Percentiles rank a stretch among this genome's conserved stretches.
Conservation (phyloP, 176 grass and related monocot genomes). For the Oryza glumipatula region DNA sequence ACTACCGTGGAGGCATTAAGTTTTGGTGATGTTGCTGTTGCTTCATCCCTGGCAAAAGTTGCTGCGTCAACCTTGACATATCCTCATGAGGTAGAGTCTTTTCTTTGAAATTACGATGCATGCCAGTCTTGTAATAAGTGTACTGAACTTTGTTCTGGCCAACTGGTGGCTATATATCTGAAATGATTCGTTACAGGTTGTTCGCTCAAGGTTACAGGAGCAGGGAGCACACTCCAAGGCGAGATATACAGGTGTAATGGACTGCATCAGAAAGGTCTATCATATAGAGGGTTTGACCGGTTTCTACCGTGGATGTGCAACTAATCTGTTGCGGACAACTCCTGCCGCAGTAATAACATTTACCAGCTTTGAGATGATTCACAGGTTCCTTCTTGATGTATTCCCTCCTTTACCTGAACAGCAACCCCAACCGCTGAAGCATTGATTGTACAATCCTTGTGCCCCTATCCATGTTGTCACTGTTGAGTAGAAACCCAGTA, state of each 20-base stretch:
- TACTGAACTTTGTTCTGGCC: not conserved
- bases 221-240: constrained; percentile 66
- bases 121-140: constrained; percentile 8
- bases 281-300: constrained; percentile 71
- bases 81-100: constrained; percentile 75
- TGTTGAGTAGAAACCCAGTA: constrained; percentile 32
- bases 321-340: constrained; percentile 89
- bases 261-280: constrained; percentile 84
- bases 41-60: constrained; percentile 92
- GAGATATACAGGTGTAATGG: constrained; percentile 75
- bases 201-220: constrained; percentile 91
- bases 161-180: not conserved
- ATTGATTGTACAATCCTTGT: constrained; percentile 44
- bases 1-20: constrained; percentile 82
- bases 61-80: constrained; percentile 91
- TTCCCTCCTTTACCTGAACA: constrained; percentile 59
- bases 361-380: constrained; percentile 99
- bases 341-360: constrained; percentile 98
- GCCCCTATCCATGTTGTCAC: constrained; percentile 36
- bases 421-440: constrained; percentile 63
- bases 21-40: constrained; percentile 94
- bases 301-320: constrained; percentile 92
- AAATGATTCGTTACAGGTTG: constrained; percentile 62
- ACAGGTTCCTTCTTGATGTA: constrained; percentile 67
- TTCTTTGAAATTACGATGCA: constrained; percentile 7